Percentiles rank a stretch among this genome's conserved stretches.
These are phyloP conservation scores for Alternaria arborescens DNA, from an alignment of 2,329 filamentous ascomycete species.

Conservation along the genomic window DNA sequence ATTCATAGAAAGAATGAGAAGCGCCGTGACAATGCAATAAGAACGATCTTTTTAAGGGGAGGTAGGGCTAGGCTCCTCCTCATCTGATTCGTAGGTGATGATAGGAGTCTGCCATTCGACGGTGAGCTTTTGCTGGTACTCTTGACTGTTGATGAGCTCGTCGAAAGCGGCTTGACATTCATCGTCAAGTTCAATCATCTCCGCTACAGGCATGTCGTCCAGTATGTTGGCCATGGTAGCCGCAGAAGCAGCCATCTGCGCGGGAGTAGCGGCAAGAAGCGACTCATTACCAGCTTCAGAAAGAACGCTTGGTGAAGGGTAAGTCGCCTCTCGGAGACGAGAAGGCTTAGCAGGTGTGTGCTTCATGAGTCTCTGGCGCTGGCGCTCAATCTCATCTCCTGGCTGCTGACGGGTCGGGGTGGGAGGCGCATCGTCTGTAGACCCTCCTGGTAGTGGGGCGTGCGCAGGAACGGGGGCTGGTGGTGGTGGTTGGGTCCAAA, in stretches of 20 bases:
- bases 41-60: conserved; percentile 8
- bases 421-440: conserved; percentile 5
- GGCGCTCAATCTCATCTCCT: conserved; percentile 37
- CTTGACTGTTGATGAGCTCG: conserved; percentile 15
- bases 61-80: conserved; percentile 30
- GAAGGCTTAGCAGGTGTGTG: conserved; percentile 47
- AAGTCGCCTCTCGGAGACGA: conserved; percentile 43
- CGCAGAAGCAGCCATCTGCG: conserved; percentile 14
- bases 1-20: conserved; percentile 2
- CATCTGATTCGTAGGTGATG: conserved; percentile 35
- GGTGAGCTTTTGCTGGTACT: conserved; percentile 24
- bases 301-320: conserved; percentile 43
- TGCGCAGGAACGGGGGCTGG: conserved; percentile 48
- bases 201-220: conserved; percentile 30
- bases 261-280: conserved; percentile 29
- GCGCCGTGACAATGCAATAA: conserved; percentile 10
- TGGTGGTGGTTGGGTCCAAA: conserved; percentile 48
- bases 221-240: conserved; percentile 16
- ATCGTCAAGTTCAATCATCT: conserved; percentile 30
- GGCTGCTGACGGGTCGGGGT: conserved; percentile 19
- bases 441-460: conserved; percentile 37
- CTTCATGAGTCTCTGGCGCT: conserved; percentile 43
- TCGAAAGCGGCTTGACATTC: conserved; percentile 24
- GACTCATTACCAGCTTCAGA: conserved; percentile 39
- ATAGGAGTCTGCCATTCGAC: conserved; percentile 24